These are phyloP conservation scores for Urochloa ruziziensis DNA, from an alignment of 176 grass and related monocot species.

Conservation along the genomic window DNA sequence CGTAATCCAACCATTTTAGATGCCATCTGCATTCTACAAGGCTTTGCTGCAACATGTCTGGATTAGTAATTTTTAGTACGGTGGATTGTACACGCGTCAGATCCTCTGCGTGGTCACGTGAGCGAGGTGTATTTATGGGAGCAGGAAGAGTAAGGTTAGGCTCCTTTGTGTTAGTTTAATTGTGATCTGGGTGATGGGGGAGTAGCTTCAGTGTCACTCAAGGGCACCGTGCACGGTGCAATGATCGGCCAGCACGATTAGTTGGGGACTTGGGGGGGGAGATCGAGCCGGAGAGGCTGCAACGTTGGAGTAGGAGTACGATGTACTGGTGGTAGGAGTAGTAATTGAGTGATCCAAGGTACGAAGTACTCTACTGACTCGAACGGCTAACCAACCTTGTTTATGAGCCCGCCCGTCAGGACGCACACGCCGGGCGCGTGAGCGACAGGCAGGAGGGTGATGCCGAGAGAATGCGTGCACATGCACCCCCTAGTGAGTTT, in stretches of 20 bases:
- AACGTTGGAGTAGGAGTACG: too few relatives aligned
- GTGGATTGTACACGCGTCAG: not conserved
- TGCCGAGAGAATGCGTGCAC: too few relatives aligned
- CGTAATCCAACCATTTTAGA: not conserved
- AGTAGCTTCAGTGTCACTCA: slow-evolving; percentile 7
- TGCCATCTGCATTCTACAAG: not conserved
- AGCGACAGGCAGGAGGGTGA: not conserved
- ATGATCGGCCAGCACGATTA: not conserved
- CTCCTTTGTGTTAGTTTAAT: not conserved
- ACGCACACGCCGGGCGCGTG: not conserved
- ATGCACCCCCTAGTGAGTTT: not conserved
- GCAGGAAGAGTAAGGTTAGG: not conserved
- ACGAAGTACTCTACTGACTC: not conserved
- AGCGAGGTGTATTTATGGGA: not conserved
- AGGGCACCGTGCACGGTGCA: not conserved
- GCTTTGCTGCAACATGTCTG: not conserved
- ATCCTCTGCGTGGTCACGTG: not conserved
- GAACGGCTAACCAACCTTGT: not conserved
- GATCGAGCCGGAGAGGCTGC: too few relatives aligned
- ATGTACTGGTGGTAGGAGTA: too few relatives aligned
- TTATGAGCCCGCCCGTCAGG: not conserved
- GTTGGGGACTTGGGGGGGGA: not conserved
- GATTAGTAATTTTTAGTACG: not conserved
- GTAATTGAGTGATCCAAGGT: not conserved
- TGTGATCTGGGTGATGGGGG: not conserved